Base-by-base conservation (phyloP, 1,284 basidiomycete species). In the Trametes versicolor region DNA sequence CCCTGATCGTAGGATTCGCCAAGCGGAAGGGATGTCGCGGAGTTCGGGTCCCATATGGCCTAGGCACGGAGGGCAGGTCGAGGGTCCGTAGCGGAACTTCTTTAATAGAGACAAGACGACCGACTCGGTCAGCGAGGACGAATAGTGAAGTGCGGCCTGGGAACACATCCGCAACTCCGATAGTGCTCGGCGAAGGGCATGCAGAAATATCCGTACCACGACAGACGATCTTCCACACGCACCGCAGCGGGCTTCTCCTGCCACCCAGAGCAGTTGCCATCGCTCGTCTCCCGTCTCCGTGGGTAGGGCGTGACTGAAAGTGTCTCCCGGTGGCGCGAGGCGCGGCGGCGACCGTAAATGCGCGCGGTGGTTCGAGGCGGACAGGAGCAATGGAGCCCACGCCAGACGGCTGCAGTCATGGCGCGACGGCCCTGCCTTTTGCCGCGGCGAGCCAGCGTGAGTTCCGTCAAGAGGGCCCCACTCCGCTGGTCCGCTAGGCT, bases 91-190 rank as follows among this genome's bases (percentile, higher is more conserved):
- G 53, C 53, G 19, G 23, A 17, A 23, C 53, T 55, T 55, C 53
- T 43, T 9, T 21, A 10, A 55, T 55, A 52, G 2, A 52, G 8
- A 36, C 50, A 52, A n/a, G 17, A 32, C 32, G 32, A 21, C 21
- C 21, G 21, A 2, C 10, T 39, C 37, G 15, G 43, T 39, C 37
- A 39, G 37, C 37, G 13, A 39, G 34, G 50, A 32, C 29, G 25
- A 29, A 15, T 27, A 12, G 23, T 6, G 48, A 27, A 27, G 21
- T 25, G 43, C 43, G 3, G 43, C 7, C 9, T 15, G 6, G 32
- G 10, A 50, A 50, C 27, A 32, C 48, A 29, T 29, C 48, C 48
- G 48, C 48, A 32, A n/a, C 48, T 50, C 48, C 48, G 48, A 50
- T 29, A 19, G 48, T 17, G 48, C 15, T 50, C 25, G 48, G 48